Percentiles rank a stretch among this genome's conserved stretches.
Conservation (phyloP, 495 filamentous ascomycete species). For the Hypoxylon lenormandii region DNA sequence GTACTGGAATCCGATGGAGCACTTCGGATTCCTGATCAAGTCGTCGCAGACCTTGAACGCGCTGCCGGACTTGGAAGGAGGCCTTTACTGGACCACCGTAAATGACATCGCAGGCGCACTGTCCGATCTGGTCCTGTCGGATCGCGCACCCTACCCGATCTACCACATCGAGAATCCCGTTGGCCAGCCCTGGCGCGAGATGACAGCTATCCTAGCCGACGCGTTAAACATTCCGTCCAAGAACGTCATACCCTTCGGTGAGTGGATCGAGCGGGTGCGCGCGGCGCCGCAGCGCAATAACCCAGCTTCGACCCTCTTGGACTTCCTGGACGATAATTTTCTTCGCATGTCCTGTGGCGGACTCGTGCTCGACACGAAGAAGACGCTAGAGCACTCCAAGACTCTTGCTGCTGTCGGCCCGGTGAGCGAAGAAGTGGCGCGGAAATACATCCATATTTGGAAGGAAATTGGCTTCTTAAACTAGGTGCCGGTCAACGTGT, state of each 20-base stretch:
- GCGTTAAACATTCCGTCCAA: conserved; percentile 59
- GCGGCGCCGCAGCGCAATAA: conserved; percentile 57
- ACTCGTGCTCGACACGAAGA: conserved; percentile 58
- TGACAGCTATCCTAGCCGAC: conserved; percentile 57
- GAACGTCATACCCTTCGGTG: conserved; percentile 59
- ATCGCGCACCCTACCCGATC: conserved; percentile 51
- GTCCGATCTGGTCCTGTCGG: conserved; percentile 16
- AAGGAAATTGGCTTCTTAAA: conserved; percentile 52
- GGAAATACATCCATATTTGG: conserved; percentile 59
- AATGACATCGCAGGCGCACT: no score
- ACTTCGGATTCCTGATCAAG: no score
- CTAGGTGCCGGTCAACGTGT: conserved; percentile 1
- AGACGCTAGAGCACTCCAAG: conserved; percentile 58
- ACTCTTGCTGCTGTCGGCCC: conserved; percentile 53
- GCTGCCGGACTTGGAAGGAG: no score
- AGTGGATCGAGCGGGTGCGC: conserved; percentile 63
- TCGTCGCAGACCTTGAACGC: no score
- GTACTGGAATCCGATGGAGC: no score
- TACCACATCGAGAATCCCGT: conserved; percentile 71
- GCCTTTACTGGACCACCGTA: no score
- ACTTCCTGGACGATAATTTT: conserved; percentile 66
- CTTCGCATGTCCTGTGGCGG: conserved; percentile 67
- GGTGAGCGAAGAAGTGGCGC: conserved; percentile 55
- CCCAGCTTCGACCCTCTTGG: conserved; percentile 59
- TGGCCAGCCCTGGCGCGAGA: conserved; percentile 62